Evolutionary conservation across 257 asterid genomes (phyloP).

Genomic region (Buddleja alternifolia): DNA sequence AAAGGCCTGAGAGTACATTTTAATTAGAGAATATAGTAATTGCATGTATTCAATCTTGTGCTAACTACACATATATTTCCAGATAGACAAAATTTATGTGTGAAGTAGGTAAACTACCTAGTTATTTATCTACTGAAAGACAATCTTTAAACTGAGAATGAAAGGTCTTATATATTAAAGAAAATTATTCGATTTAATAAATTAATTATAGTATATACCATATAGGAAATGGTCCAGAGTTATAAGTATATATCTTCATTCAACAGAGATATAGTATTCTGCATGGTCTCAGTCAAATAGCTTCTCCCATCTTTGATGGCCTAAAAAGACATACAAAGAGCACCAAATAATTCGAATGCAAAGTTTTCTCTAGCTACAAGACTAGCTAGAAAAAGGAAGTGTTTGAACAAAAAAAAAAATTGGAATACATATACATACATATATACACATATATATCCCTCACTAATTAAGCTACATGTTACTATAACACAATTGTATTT

Average conservation of each 20-base stretch:
- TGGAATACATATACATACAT: background rate
- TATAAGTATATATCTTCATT: constrained; percentile 30
- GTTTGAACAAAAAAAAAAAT: constrained; percentile 55
- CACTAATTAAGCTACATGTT: too few species aligned
- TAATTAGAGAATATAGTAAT: too few species aligned
- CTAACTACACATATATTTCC: too few species aligned
- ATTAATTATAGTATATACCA: too few species aligned
- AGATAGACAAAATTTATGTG: too few species aligned
- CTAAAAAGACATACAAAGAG: constrained; percentile 62
- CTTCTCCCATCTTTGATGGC: constrained; percentile 51
- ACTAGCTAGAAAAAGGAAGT: constrained; percentile 42
- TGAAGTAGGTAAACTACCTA: too few species aligned
- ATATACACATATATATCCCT: background rate
- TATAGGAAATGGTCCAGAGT: constrained; percentile 12
- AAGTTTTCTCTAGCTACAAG: constrained; percentile 38
- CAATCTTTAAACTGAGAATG: too few species aligned
- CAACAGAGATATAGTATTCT: constrained; percentile 21
- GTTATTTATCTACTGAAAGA: too few species aligned
- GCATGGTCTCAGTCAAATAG: constrained; percentile 66
- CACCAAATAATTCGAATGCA: constrained; percentile 54
- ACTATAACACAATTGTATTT: too few species aligned
- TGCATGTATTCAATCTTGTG: too few species aligned
- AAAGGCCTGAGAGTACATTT: too few species aligned
- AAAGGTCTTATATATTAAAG: too few species aligned
- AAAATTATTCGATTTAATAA: background rate